Base-by-base conservation (phyloP, 257 asterid genomes). In the Dorcoceras hygrometricum region DNA sequence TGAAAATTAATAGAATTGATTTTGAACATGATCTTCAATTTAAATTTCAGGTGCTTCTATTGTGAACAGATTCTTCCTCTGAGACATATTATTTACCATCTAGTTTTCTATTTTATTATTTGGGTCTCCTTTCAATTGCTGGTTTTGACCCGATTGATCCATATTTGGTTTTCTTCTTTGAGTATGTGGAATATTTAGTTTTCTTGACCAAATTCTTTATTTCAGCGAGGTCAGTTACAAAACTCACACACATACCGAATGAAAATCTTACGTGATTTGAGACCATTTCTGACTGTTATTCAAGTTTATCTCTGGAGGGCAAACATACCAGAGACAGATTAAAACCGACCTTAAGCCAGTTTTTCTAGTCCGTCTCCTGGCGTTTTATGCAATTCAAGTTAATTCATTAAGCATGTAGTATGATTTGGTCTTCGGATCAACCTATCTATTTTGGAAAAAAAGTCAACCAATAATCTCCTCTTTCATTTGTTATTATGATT, bases 331-430 rank as follows among this genome's bases (percentile, higher is more conserved):
- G 8, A 59, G 12, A 16, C 6, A 58, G 39, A 20, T 26, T 28
- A 59, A 57, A 7, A 58, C n/a, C n/a, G n/a, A 27, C 24, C 62
- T 69, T 31, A 56, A 31, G 26, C 19, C 62, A 23, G 1, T 68
- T 59, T 65, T 61, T 62, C 63, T 68, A 63, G 20, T 63, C 50
- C 56, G 63, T 62, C 36, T 43, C 51, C 39, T 59, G 31, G 34
- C 34, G 23, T 54, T 48, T 48, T 5, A 16, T 39, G 48, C 46
- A 22, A 60, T 48, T 7, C 6, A 36, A 36, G 0, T 5, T 24
- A 20, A 23, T 36, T 24, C 34, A 39, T 20, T 12, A n/a, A n/a
- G 10, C 31, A 23, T 32, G 67, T 46, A 39, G 12, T 27, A 11
- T 19, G 23, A 59, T 55, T 48, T 43, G 28, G 25, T 16, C 22